phyloP scores from a whole-genome alignment of 495 filamentous ascomycete species.

The Neurospora sublineolata region DNA sequence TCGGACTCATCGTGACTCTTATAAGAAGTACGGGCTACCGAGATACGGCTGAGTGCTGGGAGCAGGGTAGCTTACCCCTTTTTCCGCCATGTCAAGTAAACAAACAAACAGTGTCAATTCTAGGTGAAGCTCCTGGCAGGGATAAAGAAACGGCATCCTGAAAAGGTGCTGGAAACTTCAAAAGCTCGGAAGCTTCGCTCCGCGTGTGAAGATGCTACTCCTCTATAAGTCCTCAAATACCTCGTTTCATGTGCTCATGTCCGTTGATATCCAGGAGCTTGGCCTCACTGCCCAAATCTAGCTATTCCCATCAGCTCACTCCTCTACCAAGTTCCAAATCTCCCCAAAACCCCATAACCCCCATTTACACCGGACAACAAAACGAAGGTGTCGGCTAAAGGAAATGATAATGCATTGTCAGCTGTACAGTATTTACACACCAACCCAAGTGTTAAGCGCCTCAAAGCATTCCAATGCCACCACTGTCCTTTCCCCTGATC shows the following conservation, averaged over 20 bases:
- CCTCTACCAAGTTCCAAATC: not conserved
- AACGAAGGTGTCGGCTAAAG: not conserved
- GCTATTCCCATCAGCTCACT: not conserved
- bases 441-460: not conserved
- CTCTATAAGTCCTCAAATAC: not conserved
- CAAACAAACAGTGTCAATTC: not conserved
- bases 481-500: constrained; percentile 5
- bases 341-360: not conserved
- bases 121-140: not conserved
- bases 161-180: not conserved
- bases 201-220: not conserved
- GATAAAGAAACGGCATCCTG: not conserved
- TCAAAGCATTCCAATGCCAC: constrained; percentile 5
- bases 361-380: not conserved
- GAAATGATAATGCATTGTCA: constrained; percentile 23
- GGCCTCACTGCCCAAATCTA: not conserved
- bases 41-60: not conserved
- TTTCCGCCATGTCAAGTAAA: not conserved
- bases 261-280: not conserved
- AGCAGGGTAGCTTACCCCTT: not conserved
- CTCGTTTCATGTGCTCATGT: not conserved
- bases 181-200: not conserved
- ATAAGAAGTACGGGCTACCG: not conserved
- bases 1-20: not conserved
- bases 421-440: constrained; percentile 32